Evolutionary conservation across 2,329 filamentous ascomycete species (phyloP), one percentile per base, ranked within the genome.

Genomic region (Aspergillus sergii): DNA sequence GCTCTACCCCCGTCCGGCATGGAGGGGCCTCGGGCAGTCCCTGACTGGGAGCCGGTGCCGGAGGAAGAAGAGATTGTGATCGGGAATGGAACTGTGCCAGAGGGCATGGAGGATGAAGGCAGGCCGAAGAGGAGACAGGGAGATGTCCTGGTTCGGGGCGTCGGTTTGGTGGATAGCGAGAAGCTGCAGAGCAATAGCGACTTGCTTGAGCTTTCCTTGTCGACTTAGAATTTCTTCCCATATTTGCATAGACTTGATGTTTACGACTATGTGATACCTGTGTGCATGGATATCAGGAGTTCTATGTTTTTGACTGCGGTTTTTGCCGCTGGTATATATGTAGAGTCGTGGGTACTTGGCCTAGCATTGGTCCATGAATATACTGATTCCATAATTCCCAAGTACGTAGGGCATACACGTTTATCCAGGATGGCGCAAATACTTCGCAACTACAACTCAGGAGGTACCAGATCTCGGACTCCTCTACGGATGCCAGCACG

Each of bases 1-100:
- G 94, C 93, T 19, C 77, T 96, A 60, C 93, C 94, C 8, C 93
- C 94, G 0, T 80, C 84, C 16, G 92, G 91, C 1, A 82, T 85
- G 72, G 86, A 86, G 53, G 93, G 93, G 0, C 92, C 92, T 23
- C 90, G 84, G 3, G 85, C 89, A 66, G 88, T 91, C 5, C 85
- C 83, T 0, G 75, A 77, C 54, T 82, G 80, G 80, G 72, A 72
- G 72, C 63, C 80, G 48, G 74, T 67, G 12, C 64, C 70, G 14
- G 73, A 78, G 41, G 75, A 72, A 1, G 76, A 81, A 62, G 78
- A 80, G 56, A 69, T 77, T 43, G 68, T 81, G 32, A 72, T 79
- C 59, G 79, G 80, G 2, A 66, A 75, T 58, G 76, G 75, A 4
- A 72, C 66, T 23, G 65, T 76, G 14, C 72, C 75, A 9, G 64